These are phyloP conservation scores for Colletotrichum sp. DNA, from an alignment of 2,329 filamentous ascomycete species.

Conservation along the genomic window DNA sequence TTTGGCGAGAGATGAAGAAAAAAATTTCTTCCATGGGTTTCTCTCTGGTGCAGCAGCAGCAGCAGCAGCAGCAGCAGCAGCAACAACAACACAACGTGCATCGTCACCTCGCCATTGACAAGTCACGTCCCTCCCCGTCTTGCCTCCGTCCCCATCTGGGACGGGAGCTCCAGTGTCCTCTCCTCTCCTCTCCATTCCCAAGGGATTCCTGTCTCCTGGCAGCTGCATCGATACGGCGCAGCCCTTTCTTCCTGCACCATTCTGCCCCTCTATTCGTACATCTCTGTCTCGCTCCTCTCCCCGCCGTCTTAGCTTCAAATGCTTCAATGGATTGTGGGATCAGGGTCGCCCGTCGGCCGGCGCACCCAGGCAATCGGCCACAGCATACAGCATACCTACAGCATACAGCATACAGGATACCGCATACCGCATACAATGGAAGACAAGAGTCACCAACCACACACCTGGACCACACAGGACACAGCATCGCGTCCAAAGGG, in stretches of 20 bases:
- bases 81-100: neutral
- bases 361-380: neutral
- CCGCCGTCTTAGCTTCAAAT: neutral
- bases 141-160: neutral
- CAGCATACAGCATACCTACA: neutral
- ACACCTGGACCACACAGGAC: neutral
- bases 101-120: neutral
- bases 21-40: neutral
- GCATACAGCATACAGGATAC: neutral
- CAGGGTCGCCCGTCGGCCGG: neutral
- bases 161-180: neutral
- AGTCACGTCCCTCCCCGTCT: neutral
- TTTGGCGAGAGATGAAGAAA: neutral
- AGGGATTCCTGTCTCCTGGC: neutral
- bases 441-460: neutral
- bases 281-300: neutral
- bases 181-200: neutral
- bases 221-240: neutral
- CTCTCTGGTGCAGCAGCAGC: neutral
- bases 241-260: neutral
- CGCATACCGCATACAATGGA: neutral
- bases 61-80: neutral
- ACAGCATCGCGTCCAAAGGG: neutral
- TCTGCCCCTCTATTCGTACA: neutral
- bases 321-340: neutral